phyloP scores from a whole-genome alignment of 768 basidiomycete genomes.

The Russula griseocarnosa region DNA sequence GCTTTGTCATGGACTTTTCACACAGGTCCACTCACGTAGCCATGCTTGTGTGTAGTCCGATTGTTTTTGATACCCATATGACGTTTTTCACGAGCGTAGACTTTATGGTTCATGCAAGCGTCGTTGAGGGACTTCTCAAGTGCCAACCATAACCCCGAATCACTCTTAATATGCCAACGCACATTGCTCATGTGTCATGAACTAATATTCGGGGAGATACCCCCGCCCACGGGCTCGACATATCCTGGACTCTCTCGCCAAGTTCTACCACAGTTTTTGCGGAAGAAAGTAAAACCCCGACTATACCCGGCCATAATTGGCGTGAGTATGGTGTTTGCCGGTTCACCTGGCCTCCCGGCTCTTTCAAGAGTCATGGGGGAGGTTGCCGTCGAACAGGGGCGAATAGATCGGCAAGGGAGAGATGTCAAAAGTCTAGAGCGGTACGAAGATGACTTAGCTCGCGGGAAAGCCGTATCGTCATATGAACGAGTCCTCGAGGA shows the following conservation, averaged over 20 bases:
- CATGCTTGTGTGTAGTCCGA: slow-evolving; percentile 70
- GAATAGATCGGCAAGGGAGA: slow-evolving; percentile 58
- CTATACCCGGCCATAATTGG: slow-evolving; percentile 77
- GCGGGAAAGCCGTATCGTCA: slow-evolving; percentile 22
- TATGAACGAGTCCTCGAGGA: slow-evolving; percentile 35
- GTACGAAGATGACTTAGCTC: slow-evolving; percentile 43
- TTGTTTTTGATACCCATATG: slow-evolving; percentile 28
- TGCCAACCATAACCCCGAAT: slow-evolving; percentile 56
- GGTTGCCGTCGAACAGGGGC: slow-evolving; percentile 87
- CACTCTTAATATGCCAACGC: slow-evolving; percentile 89
- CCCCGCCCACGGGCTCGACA: slow-evolving; percentile 59
- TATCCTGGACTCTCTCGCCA: slow-evolving; percentile 59
- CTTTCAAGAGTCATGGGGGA: slow-evolving; percentile 72
- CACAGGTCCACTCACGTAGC: slow-evolving; percentile 93
- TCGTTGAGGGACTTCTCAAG: slow-evolving; percentile 75
- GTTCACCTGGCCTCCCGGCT: slow-evolving; percentile 68
- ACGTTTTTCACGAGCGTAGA: slow-evolving; percentile 45
- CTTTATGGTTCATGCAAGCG: slow-evolving; percentile 99
- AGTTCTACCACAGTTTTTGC: slow-evolving; percentile 45
- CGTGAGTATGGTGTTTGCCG: slow-evolving; percentile 75
- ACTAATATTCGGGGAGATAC: slow-evolving; percentile 90
- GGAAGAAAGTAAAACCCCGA: slow-evolving; percentile 68
- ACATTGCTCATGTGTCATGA: slow-evolving; percentile 89
- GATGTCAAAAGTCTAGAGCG: slow-evolving; percentile 49
- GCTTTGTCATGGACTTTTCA: slow-evolving; percentile 84